Conservation (phyloP, 768 basidiomycete species). For the Rubroboletus satanas region DNA sequence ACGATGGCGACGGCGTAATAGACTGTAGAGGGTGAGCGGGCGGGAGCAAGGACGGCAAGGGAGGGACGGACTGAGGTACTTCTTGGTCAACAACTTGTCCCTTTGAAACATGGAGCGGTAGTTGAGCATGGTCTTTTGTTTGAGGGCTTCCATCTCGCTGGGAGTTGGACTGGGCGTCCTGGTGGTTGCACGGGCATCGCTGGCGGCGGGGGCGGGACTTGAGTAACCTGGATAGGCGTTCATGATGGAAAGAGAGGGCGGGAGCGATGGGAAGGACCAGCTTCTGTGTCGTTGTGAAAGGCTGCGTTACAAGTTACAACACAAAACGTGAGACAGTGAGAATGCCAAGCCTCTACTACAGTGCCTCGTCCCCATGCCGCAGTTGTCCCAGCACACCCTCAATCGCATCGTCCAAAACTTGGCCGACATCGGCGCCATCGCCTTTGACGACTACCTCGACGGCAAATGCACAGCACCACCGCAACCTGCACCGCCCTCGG, state of each 20-base stretch:
- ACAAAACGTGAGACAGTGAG: not conserved
- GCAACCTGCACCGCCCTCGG: not conserved
- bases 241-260: conserved; percentile 6
- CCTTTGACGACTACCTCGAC: conserved; percentile 25
- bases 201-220: not conserved
- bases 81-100: conserved; percentile 52
- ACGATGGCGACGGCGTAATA: conserved; percentile 51
- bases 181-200: conserved; percentile 13
- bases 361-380: too few relatives aligned
- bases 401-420: conserved; percentile 27
- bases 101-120: conserved; percentile 41
- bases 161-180: conserved; percentile 66
- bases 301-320: not conserved
- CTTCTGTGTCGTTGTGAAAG: not conserved
- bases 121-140: conserved; percentile 40
- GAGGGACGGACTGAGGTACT: conserved; percentile 53
- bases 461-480: not conserved
- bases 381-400: not conserved
- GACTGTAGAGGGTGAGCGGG: conserved; percentile 22
- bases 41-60: too few relatives aligned
- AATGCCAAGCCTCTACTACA: not conserved
- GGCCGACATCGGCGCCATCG: conserved; percentile 23
- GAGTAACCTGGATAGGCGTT: conserved; percentile 16
- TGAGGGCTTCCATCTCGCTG: conserved; percentile 49
- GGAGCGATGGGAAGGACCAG: not conserved